Base-by-base conservation (phyloP, 1,284 basidiomycete species). In the Tremellales sp. region DNA sequence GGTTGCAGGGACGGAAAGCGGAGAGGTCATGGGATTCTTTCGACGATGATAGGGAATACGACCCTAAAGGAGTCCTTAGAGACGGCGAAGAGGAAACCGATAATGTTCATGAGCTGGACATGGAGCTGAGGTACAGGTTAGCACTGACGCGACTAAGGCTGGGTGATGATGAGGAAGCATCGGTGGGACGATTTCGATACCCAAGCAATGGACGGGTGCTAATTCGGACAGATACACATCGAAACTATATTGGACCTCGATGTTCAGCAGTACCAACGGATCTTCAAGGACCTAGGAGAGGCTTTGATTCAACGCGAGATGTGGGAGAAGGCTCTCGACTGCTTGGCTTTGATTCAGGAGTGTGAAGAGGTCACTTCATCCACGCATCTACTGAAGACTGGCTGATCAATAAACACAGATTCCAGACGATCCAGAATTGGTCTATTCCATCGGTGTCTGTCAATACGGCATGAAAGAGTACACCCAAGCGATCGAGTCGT, bases 21-120 rank as follows among this genome's bases (percentile, higher is more conserved):
- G 72, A 75, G 44, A 79, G 75, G 46, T 83, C 84, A 46, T 95
- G 92, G 90, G 87, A 92, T 56, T 69, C 79, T 19, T 80, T 83
- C 45, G 79, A 81, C 29, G 94, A 95, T 64, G 92, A 97, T 66
- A 76, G 91, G 45, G 93, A 97, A 70, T 95, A 81, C 61, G 87
- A 92, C 61, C 68, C 78, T 2, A 72, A 74, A 10, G 78, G 76
- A 44, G 54, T 49, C 34, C 39, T 54, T 26, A 25, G 53, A 36
- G 37, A 45, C 9, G 43, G 45, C 31, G 40, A 46, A 12, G 65
- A 58, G 21, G 69, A 61, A 44, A 63, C 63, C 12, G 57, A 62
- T n/a, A 64, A 61, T 16, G 58, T 62, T 18, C 54, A 65, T 13
- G 54, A 57, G 9, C 58, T 60, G 43, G 66, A 70, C 14, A 67